These are phyloP conservation scores for Mortierella antarctica DNA, from an alignment of 192 early-diverging fungal genomes.

Conservation along the genomic window DNA sequence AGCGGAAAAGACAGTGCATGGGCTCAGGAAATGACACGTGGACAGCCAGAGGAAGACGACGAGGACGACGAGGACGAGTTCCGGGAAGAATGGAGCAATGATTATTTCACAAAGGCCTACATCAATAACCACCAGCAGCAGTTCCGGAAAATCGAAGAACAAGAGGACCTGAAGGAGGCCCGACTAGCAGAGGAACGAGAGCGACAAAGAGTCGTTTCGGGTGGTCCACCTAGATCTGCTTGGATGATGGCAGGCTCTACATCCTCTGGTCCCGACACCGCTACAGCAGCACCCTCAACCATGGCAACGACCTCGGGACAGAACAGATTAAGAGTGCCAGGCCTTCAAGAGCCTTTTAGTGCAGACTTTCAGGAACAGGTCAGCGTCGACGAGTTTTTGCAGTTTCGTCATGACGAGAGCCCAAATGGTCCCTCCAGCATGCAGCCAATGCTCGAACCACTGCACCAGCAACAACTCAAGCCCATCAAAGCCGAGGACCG, in stretches of 20 bases:
- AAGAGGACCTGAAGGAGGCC: slow-evolving; percentile 38
- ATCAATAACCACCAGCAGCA: slow-evolving; percentile 40
- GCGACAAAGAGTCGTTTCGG: slow-evolving; percentile 7
- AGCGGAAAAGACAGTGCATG: not conserved
- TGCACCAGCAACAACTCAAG: not conserved
- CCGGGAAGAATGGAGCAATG: slow-evolving; percentile 50
- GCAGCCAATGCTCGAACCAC: not conserved
- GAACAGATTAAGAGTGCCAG: slow-evolving; percentile 22
- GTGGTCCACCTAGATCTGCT: slow-evolving; percentile 18
- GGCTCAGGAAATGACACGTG: slow-evolving; percentile 26
- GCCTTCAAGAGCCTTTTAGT: slow-evolving; percentile 11
- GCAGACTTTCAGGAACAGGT: not conserved
- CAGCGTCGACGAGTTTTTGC: slow-evolving; percentile 20
- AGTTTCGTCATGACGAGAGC: not conserved
- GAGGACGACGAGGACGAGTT: slow-evolving; percentile 44
- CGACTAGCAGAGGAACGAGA: slow-evolving; percentile 31
- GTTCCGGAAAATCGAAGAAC: slow-evolving; percentile 40
- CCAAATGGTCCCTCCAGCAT: not conserved
- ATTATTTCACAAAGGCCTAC: slow-evolving; percentile 46
- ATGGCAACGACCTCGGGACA: not conserved
- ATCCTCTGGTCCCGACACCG: not conserved
- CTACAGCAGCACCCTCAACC: not conserved
- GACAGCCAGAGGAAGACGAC: not conserved
- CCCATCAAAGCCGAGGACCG: slow-evolving; percentile 25
- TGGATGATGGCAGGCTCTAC: slow-evolving; percentile 27